Conservation (phyloP, 2,329 filamentous ascomycete genomes). For the Colletotrichum costaricense region DNA sequence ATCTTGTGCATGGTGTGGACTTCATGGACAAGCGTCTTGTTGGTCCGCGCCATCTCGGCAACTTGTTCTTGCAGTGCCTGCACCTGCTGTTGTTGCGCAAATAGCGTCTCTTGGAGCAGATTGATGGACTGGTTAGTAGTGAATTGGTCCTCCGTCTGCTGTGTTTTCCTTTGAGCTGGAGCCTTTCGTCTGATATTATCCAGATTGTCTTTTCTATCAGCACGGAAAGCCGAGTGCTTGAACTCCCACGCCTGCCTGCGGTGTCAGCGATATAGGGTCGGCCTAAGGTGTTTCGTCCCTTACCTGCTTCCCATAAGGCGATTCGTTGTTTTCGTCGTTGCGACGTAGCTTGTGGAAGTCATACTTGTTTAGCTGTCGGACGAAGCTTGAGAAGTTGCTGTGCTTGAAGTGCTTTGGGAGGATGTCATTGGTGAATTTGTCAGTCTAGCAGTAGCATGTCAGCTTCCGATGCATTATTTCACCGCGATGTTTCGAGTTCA, state of each 20-base stretch:
- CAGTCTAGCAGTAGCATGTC: constrained; percentile 71
- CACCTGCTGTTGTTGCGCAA: constrained; percentile 92
- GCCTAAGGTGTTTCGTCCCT: constrained; percentile 33
- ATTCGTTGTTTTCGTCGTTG: constrained; percentile 86
- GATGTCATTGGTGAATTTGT: constrained; percentile 97
- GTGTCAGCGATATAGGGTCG: constrained; percentile 5
- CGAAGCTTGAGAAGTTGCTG: constrained; percentile 97
- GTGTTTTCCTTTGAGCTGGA: constrained; percentile 85
- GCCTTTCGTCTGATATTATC: constrained; percentile 98
- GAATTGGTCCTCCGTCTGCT: constrained; percentile 75
- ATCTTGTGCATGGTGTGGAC: constrained; percentile 71
- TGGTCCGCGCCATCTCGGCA: constrained; percentile 77
- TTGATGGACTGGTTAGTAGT: constrained; percentile 89
- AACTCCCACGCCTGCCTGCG: constrained; percentile 85
- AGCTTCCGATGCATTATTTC: background rate
- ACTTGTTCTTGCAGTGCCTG: constrained; percentile 88
- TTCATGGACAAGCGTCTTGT: constrained; percentile 71
- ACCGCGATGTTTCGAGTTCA: background rate
- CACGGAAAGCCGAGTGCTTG: constrained; percentile 95
- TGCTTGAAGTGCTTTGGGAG: constrained; percentile 99
- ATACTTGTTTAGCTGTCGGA: constrained; percentile 95
- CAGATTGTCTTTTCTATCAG: constrained; percentile 94
- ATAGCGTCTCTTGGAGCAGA: constrained; percentile 86
- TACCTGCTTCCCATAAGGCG: constrained; percentile 85
- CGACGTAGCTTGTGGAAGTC: constrained; percentile 98